A percentile compares a stretch with the other conserved stretches of the same genome.
Conservation (phyloP, 176 grass and related monocot species). For the Miscanthus lutarioriparius region DNA sequence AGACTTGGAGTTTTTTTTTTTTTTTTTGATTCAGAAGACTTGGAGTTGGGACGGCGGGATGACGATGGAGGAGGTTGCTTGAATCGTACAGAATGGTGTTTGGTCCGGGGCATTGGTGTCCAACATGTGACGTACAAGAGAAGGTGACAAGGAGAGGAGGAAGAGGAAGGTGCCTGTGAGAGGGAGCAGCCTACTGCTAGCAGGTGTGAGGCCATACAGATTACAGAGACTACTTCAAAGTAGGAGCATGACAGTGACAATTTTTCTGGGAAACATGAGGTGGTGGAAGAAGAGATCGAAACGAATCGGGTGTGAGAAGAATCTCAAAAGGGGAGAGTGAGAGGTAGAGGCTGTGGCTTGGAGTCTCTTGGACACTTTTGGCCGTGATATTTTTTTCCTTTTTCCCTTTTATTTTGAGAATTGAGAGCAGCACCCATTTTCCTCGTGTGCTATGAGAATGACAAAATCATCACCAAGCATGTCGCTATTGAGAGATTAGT, state of each 20-base stretch:
- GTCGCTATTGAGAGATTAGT: background rate
- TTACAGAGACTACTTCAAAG: background rate
- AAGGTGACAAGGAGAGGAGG: slow-evolving; percentile 29
- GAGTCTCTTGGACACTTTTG: slow-evolving; percentile 5
- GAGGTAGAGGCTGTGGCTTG: background rate
- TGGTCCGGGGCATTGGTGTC: slow-evolving; percentile 24
- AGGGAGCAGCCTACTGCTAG: slow-evolving; percentile 26
- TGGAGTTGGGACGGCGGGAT: background rate
- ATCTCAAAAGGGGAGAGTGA: background rate
- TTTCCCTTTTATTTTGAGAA: background rate
- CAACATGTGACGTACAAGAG: slow-evolving; percentile 50
- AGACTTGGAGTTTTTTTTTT: background rate
- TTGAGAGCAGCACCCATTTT: background rate
- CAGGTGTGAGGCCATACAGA: slow-evolving; percentile 4
- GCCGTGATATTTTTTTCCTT: background rate
- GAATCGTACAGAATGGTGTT: slow-evolving; percentile 32
- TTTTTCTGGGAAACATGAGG: background rate
- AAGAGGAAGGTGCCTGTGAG: background rate
- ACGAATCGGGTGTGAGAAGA: too few relatives aligned
- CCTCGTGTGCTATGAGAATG: background rate
- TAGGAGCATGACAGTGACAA: slow-evolving; percentile 34
- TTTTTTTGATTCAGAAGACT: too few relatives aligned
- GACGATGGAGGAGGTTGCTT: slow-evolving; percentile 41
- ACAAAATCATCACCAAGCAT: background rate
- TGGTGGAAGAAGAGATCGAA: background rate